phyloP scores from a whole-genome alignment of 805 yeast genomes.

The Hanseniaspora vineae region DNA sequence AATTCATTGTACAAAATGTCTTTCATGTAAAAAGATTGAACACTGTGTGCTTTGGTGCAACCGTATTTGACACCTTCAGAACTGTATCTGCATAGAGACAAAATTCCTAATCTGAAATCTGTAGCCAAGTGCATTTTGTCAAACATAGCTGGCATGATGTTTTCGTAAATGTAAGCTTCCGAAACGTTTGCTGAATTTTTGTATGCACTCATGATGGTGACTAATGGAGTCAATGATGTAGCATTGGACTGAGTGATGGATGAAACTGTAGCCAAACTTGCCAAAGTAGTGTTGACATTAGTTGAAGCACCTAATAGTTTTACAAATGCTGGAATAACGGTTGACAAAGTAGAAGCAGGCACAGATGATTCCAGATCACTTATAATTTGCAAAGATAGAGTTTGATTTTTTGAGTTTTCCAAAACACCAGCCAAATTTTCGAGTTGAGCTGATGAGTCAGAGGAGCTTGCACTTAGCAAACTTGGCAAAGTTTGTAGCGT shows the following conservation, averaged over 20 bases:
- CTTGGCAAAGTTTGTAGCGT: slow-evolving; percentile 11
- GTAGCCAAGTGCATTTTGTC: slow-evolving; percentile 17
- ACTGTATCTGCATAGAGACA: slow-evolving; percentile 19
- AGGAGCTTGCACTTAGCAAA: slow-evolving; percentile 9
- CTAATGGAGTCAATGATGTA: slow-evolving; percentile 3
- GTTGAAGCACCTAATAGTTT: slow-evolving; percentile 4
- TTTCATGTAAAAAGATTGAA: slow-evolving; percentile 22
- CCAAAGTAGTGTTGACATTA: slow-evolving; percentile 11
- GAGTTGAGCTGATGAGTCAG: slow-evolving; percentile 14
- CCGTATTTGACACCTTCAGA: slow-evolving; percentile 10
- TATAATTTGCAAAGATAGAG: slow-evolving; percentile 12
- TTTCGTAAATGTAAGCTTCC: slow-evolving; percentile 11
- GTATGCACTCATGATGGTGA: slow-evolving; percentile 3
- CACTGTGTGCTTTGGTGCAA: slow-evolving; percentile 20
- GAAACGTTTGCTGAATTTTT: slow-evolving; percentile 7
- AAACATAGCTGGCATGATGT: slow-evolving; percentile 15
- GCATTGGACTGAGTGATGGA: slow-evolving; percentile 2
- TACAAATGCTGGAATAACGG: slow-evolving; percentile 1
- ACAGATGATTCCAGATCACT: slow-evolving; percentile 1
- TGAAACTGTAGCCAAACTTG: slow-evolving; percentile 10
- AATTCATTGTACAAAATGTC: slow-evolving; percentile 19
- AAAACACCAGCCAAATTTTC: slow-evolving; percentile 11
- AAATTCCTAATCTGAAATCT: slow-evolving; percentile 18
- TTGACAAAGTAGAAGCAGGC: slow-evolving; percentile 1
- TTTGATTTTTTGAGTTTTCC: slow-evolving; percentile 11